phyloP scores from a whole-genome alignment of 495 filamentous ascomycete genomes.

The Trichoderma orchidacearum region DNA sequence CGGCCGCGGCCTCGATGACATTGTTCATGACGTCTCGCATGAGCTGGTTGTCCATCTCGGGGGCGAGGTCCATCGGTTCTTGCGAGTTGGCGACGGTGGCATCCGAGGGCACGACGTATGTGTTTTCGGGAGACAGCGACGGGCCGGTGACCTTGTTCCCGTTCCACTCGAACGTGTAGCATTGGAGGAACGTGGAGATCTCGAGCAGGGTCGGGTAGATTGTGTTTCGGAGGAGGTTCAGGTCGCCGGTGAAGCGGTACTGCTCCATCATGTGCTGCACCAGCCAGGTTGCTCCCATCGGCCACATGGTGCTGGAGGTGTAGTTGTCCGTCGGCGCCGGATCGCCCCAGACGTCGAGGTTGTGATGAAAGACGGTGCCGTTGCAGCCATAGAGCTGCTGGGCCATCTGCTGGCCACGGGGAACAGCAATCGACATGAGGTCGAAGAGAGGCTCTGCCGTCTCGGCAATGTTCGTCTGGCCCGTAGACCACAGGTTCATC shows the following conservation, averaged over 20 bases:
- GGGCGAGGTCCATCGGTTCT: constrained; percentile 12
- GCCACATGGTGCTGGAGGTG: constrained; percentile 32
- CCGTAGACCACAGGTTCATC: constrained; percentile 48
- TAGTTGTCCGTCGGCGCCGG: constrained; percentile 29
- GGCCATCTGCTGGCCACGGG: constrained; percentile 25
- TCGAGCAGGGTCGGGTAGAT: constrained; percentile 20
- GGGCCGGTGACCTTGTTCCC: constrained; percentile 27
- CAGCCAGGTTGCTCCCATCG: constrained; percentile 35
- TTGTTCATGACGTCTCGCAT: constrained; percentile 23
- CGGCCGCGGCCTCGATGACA: constrained; percentile 14
- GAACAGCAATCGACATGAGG: constrained; percentile 18
- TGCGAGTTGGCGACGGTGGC: constrained; percentile 13
- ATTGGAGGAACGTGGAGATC: constrained; percentile 6
- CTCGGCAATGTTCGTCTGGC: constrained; percentile 27
- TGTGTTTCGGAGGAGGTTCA: constrained; percentile 18
- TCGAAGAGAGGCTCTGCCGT: constrained; percentile 22
- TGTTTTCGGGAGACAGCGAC: constrained; percentile 36
- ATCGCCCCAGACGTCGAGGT: constrained; percentile 38
- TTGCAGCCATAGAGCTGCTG: constrained; percentile 35
- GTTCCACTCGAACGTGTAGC: constrained; percentile 11
- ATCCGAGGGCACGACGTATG: constrained; percentile 17
- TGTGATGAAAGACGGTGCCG: constrained; percentile 34
- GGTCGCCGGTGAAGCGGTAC: constrained; percentile 25
- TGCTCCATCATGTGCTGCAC: constrained; percentile 31
- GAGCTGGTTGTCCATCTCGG: constrained; percentile 34